Evolutionary conservation across 306 rosid genomes (phyloP).

Genomic region (Quercus berberidifolia): DNA sequence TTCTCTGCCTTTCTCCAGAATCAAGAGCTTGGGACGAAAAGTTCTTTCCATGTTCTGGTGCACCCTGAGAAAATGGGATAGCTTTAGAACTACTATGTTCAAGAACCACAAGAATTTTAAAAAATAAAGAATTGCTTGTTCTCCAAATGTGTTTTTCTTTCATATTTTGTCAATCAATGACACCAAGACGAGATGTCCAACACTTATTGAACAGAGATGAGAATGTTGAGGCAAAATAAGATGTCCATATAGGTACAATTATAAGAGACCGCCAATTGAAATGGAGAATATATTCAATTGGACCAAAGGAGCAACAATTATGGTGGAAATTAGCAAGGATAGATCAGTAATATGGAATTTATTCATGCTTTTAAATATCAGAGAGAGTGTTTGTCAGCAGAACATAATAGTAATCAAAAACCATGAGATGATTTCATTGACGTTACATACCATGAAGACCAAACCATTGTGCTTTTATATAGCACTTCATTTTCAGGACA

Average conservation of each 20-base stretch:
- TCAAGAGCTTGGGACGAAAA: conserved; percentile 31
- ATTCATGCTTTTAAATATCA: not conserved
- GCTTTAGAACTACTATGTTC: conserved; percentile 8
- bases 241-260: too few species aligned
- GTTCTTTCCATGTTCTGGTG: conserved; percentile 29
- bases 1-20: conserved; percentile 38
- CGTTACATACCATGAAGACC: not conserved
- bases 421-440: not conserved
- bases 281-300: not conserved
- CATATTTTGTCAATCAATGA: not conserved
- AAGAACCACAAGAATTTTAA: not conserved
- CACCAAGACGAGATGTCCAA: not conserved
- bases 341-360: not conserved
- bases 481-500: not conserved
- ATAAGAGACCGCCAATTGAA: not conserved
- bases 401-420: not conserved
- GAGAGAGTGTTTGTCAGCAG: not conserved
- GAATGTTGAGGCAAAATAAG: too few species aligned
- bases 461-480: not conserved
- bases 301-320: not conserved
- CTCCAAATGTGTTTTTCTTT: not conserved
- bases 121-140: not conserved
- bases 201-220: not conserved
- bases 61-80: conserved; percentile 45
- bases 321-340: not conserved